These are phyloP conservation scores for Erigeron canadensis DNA, from an alignment of 129 eudicot genomes.

Conservation along the genomic window DNA sequence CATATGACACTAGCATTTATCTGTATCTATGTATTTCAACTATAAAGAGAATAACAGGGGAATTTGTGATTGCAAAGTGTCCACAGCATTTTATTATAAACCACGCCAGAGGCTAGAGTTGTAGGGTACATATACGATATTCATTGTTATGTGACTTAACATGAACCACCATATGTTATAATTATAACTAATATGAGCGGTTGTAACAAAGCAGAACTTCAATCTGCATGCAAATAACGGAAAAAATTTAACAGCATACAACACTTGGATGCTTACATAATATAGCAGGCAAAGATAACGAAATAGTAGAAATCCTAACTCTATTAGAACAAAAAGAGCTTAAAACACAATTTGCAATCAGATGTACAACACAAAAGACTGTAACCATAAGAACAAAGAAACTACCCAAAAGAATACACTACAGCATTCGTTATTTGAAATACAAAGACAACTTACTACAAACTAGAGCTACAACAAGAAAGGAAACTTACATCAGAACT, in stretches of 20 bases:
- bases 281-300: not conserved
- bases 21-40: too few species aligned
- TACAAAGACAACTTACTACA: conserved; percentile 21
- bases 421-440: conserved; percentile 28
- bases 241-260: not conserved
- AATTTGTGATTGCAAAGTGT: too few species aligned
- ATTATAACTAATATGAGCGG: not conserved
- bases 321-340: not conserved
- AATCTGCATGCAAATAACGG: not conserved
- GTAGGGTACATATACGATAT: not conserved
- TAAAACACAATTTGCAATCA: not conserved
- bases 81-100: not conserved
- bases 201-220: not conserved
- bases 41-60: too few species aligned
- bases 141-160: not conserved
- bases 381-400: not conserved
- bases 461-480: conserved; percentile 41
- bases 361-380: not conserved
- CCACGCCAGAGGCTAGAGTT: not conserved
- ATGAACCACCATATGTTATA: not conserved
- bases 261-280: too few species aligned
- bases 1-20: too few species aligned
- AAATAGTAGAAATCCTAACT: not conserved
- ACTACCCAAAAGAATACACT: conserved; percentile 32
- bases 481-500: conserved; percentile 38